These are phyloP conservation scores for Saksenaea oblongispora DNA, from an alignment of 371 early-diverging fungal species.

Conservation along the genomic window DNA sequence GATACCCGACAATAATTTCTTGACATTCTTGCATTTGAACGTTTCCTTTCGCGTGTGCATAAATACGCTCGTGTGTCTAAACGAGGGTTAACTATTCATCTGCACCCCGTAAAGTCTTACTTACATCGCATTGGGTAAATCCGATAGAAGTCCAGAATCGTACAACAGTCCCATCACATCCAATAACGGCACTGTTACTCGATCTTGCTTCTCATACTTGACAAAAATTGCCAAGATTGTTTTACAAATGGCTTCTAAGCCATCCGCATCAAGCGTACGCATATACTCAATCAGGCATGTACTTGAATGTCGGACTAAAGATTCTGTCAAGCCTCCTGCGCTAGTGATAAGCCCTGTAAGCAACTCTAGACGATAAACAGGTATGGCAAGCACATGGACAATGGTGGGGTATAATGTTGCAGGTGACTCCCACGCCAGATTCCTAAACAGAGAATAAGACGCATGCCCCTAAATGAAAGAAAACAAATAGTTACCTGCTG, in stretches of 20 bases:
- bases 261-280: constrained; percentile 25
- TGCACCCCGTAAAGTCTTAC: background rate
- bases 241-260: constrained; percentile 30
- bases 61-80: constrained; percentile 35
- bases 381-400: constrained; percentile 53
- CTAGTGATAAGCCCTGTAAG: constrained; percentile 72
- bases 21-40: constrained; percentile 41
- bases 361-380: constrained; percentile 61
- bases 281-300: constrained; percentile 65
- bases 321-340: constrained; percentile 82
- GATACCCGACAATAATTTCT: constrained; percentile 46
- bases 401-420: constrained; percentile 68
- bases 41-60: constrained; percentile 33
- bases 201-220: constrained; percentile 56
- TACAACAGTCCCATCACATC: constrained; percentile 70
- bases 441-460: constrained; percentile 17
- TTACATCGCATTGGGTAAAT: constrained; percentile 41
- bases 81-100: constrained; percentile 1
- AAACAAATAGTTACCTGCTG: constrained; percentile 18
- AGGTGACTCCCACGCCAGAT: constrained; percentile 68
- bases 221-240: constrained; percentile 46
- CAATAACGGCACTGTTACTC: constrained; percentile 66
- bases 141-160: constrained; percentile 51
- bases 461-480: background rate
- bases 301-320: constrained; percentile 76